Conservation (phyloP, 2,329 filamentous ascomycete species). For the Verticillium zaregamsianum region DNA sequence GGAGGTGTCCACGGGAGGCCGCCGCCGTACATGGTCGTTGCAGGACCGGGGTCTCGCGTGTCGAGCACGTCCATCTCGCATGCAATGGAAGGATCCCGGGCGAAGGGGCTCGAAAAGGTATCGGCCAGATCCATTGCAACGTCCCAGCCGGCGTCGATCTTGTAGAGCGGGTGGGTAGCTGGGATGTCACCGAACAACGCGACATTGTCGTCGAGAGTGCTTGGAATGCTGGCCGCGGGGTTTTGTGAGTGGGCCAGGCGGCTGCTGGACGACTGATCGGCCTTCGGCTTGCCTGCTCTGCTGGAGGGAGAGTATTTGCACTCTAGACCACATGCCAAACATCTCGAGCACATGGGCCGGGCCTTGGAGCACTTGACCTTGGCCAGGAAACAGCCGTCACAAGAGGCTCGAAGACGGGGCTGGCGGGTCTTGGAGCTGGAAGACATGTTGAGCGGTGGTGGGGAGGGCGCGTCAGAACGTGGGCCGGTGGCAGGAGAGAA, state of each 20-base stretch:
- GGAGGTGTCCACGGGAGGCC: slow-evolving; percentile 36
- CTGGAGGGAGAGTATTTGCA: slow-evolving; percentile 51
- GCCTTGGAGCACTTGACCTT: slow-evolving; percentile 54
- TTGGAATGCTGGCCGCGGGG: slow-evolving; percentile 15
- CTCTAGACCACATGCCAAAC: slow-evolving; percentile 42
- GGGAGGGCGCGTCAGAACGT: background rate
- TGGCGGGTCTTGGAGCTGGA: slow-evolving; percentile 27
- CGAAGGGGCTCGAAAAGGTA: slow-evolving; percentile 18
- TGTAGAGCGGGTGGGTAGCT: slow-evolving; percentile 26
- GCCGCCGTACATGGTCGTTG: slow-evolving; percentile 28
- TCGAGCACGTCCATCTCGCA: slow-evolving; percentile 25
- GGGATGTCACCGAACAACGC: slow-evolving; percentile 23
- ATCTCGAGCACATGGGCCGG: slow-evolving; percentile 49
- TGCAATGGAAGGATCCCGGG: slow-evolving; percentile 27
- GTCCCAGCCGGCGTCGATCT: slow-evolving; percentile 32
- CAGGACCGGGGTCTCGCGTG: slow-evolving; percentile 14
- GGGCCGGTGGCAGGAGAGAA: background rate
- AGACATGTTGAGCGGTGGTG: background rate
- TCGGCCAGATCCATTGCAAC: slow-evolving; percentile 30
- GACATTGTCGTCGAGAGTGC: slow-evolving; percentile 21
- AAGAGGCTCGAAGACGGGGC: slow-evolving; percentile 42
- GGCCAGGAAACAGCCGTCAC: slow-evolving; percentile 50
- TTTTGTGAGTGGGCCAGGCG: slow-evolving; percentile 12
- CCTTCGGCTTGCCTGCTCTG: slow-evolving; percentile 44
- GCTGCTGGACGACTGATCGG: slow-evolving; percentile 19